These are phyloP conservation scores for Fusarium nygamai DNA, from an alignment of 2,329 filamentous ascomycete species.

Conservation along the genomic window DNA sequence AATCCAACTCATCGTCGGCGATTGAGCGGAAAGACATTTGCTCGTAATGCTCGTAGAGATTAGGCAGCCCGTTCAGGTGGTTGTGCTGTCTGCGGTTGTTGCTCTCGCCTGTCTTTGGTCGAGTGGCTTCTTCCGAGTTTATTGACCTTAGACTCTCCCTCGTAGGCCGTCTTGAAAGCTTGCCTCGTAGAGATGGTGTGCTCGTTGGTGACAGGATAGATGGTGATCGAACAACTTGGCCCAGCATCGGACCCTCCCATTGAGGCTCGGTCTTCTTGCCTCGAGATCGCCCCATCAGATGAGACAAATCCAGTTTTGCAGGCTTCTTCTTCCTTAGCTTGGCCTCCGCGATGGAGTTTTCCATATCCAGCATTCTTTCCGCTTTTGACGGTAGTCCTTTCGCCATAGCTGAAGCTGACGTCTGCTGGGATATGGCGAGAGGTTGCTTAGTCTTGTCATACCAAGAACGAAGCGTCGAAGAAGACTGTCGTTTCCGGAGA, in stretches of 20 bases:
- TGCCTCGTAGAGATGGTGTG: slow-evolving; percentile 42
- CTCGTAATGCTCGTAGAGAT: slow-evolving; percentile 68
- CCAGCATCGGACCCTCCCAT: slow-evolving; percentile 48
- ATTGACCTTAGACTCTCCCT: slow-evolving; percentile 49
- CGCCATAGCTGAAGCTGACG: slow-evolving; percentile 67
- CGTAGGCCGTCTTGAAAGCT: slow-evolving; percentile 49
- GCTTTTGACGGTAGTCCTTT: slow-evolving; percentile 63
- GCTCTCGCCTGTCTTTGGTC: slow-evolving; percentile 42
- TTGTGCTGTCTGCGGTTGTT: slow-evolving; percentile 35
- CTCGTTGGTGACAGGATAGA: slow-evolving; percentile 54
- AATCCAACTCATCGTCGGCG: slow-evolving; percentile 41
- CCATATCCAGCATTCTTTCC: slow-evolving; percentile 58
- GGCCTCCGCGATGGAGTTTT: slow-evolving; percentile 43
- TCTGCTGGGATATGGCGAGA: slow-evolving; percentile 67
- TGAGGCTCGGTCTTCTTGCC: slow-evolving; percentile 46
- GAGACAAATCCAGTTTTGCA: slow-evolving; percentile 59
- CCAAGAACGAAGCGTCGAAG: slow-evolving; percentile 65
- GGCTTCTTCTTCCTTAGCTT: slow-evolving; percentile 55
- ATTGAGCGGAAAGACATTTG: slow-evolving; percentile 62
- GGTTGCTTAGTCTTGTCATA: slow-evolving; percentile 67
- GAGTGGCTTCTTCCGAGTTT: slow-evolving; percentile 32
- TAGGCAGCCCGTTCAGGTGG: slow-evolving; percentile 55
- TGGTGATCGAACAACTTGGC: slow-evolving; percentile 54
- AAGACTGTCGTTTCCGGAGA: slow-evolving; percentile 60
- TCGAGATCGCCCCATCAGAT: slow-evolving; percentile 51